Evolutionary conservation across 2,329 filamentous ascomycete genomes (phyloP).

Genomic region (Ascochyta pisi): DNA sequence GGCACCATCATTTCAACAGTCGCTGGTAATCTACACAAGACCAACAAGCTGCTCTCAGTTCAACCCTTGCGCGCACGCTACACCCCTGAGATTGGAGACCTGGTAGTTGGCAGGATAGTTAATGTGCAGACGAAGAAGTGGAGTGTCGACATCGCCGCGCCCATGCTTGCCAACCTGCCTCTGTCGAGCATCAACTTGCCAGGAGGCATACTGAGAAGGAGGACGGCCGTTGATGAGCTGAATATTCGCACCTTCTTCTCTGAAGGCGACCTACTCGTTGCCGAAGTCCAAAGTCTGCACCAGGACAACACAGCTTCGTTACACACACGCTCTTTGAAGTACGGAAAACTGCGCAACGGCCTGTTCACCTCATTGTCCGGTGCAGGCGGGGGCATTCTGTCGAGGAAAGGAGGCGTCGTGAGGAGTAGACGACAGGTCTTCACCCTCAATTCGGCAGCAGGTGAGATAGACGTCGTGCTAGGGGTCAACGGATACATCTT

Average conservation of each 20-base stretch:
- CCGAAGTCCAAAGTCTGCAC: slow-evolving; percentile 91
- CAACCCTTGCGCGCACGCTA: slow-evolving; percentile 90
- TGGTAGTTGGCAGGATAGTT: slow-evolving; percentile 91
- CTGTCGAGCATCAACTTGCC: slow-evolving; percentile 93
- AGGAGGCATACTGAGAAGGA: slow-evolving; percentile 86
- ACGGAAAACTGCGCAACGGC: slow-evolving; percentile 94
- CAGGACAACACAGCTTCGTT: slow-evolving; percentile 84
- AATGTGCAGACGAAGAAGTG: slow-evolving; percentile 93
- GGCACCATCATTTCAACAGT: slow-evolving; percentile 86
- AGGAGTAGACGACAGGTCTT: slow-evolving; percentile 85
- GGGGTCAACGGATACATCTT: slow-evolving; percentile 98
- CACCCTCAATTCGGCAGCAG: slow-evolving; percentile 68
- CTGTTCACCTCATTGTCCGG: slow-evolving; percentile 84
- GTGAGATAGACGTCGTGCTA: slow-evolving; percentile 81
- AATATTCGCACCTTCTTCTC: slow-evolving; percentile 98
- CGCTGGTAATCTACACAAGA: slow-evolving; percentile 87
- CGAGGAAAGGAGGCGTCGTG: slow-evolving; percentile 73
- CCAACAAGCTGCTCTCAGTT: slow-evolving; percentile 95
- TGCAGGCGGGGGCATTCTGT: slow-evolving; percentile 68
- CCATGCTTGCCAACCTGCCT: slow-evolving; percentile 83
- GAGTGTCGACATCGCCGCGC: slow-evolving; percentile 92
- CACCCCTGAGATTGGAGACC: slow-evolving; percentile 92
- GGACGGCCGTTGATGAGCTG: slow-evolving; percentile 94
- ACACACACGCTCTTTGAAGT: slow-evolving; percentile 89
- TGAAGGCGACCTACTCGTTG: slow-evolving; percentile 91